Evolutionary conservation across 352 stramenopile genomes (phyloP).

Genomic region (Bremia lactucae): DNA sequence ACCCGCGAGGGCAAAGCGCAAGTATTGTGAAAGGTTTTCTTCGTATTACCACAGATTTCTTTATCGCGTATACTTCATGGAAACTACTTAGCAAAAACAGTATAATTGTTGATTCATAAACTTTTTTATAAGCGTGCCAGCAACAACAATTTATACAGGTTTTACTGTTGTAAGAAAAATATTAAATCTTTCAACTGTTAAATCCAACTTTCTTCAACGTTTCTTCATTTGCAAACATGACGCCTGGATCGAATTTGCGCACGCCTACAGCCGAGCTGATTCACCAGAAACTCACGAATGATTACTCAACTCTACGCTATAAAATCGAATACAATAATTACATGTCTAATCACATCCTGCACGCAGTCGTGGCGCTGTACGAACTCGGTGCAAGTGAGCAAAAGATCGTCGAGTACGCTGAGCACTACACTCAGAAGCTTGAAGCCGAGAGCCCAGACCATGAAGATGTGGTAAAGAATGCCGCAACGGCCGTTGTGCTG

Average conservation of each 20-base stretch:
- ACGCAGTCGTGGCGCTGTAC: slow-evolving; percentile 27
- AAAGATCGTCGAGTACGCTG: slow-evolving; percentile 22
- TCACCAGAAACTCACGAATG: slow-evolving; percentile 12
- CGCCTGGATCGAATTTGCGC: neutral
- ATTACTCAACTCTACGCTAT: slow-evolving; percentile 29
- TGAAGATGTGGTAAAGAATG: slow-evolving; percentile 12
- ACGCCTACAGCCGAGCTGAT: slow-evolving; percentile 19
- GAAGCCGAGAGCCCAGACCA: slow-evolving; percentile 17
- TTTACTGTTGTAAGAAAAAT: too few relatives aligned
- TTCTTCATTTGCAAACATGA: neutral
- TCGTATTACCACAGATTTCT: too few relatives aligned
- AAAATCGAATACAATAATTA: slow-evolving; percentile 30
- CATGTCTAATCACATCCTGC: slow-evolving; percentile 31
- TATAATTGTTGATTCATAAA: too few relatives aligned
- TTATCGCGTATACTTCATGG: too few relatives aligned
- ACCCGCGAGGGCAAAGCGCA: too few relatives aligned
- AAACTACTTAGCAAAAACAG: too few relatives aligned
- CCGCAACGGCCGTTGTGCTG: slow-evolving; percentile 3
- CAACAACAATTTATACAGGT: too few relatives aligned
- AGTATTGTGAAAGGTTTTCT: too few relatives aligned
- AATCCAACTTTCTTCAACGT: too few relatives aligned
- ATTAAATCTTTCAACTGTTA: too few relatives aligned
- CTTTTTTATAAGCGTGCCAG: too few relatives aligned
- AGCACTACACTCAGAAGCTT: slow-evolving; percentile 23
- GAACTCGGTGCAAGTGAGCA: slow-evolving; percentile 23